A percentile compares a stretch with the other conserved stretches of the same genome.
Evolutionary conservation across 345 rosid species (phyloP).

Genomic region (Melaleuca alternifolia): DNA sequence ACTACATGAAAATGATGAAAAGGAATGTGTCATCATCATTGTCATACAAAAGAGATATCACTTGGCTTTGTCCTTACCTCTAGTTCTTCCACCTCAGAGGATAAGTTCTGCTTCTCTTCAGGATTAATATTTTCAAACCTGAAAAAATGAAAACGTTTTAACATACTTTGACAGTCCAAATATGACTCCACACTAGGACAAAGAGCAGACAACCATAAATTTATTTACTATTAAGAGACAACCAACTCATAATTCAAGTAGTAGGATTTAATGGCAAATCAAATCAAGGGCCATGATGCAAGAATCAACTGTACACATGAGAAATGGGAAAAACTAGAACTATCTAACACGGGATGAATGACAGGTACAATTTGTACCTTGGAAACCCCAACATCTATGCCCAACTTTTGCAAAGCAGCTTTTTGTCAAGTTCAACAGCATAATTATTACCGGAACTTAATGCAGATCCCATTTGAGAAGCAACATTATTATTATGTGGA

Average conservation of each 20-base stretch:
- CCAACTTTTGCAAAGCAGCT: not conserved
- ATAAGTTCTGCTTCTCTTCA: constrained; percentile 33
- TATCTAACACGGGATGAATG: not conserved
- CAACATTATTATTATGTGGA: not conserved
- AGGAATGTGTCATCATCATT: not conserved
- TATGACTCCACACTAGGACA: not conserved
- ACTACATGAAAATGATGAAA: constrained; percentile 13
- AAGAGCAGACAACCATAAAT: not conserved
- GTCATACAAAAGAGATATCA: no score
- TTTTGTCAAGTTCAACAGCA: not conserved
- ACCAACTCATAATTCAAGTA: not conserved
- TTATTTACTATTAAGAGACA: not conserved
- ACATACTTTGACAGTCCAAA: not conserved
- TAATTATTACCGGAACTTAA: not conserved
- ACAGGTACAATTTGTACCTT: not conserved
- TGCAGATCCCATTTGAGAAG: not conserved
- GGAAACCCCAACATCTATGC: not conserved
- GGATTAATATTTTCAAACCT: constrained; percentile 42
- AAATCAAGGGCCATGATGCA: not conserved
- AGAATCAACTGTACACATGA: not conserved
- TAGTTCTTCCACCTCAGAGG: constrained; percentile 25
- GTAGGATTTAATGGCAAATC: not conserved
- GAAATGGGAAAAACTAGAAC: not conserved
- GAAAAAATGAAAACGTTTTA: constrained; percentile 4
- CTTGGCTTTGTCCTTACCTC: constrained; percentile 32